Conservation (phyloP, 164 flowering plant genomes). For the Tetracentron sinense region DNA sequence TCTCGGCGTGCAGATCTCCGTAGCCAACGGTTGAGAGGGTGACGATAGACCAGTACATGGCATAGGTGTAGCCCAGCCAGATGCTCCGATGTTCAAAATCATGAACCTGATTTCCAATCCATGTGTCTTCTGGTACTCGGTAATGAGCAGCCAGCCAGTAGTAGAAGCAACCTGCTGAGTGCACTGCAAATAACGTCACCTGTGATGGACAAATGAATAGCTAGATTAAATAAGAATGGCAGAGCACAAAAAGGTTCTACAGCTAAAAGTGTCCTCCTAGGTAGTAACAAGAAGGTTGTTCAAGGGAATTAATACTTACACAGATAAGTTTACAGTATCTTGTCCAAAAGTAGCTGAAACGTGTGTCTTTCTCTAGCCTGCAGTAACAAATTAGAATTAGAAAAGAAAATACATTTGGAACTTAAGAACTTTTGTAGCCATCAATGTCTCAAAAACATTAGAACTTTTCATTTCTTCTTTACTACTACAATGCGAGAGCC, state of each 20-base stretch:
- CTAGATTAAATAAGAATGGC: not conserved
- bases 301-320: conserved; percentile 33
- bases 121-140: conserved; percentile 40
- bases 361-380: conserved; percentile 87
- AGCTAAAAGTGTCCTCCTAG: not conserved
- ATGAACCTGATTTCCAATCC: conserved; percentile 56
- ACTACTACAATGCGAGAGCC: too few relatives aligned
- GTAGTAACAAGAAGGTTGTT: not conserved
- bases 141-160: conserved; percentile 66
- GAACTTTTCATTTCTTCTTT: too few relatives aligned
- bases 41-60: conserved; percentile 79
- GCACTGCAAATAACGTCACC: conserved; percentile 78
- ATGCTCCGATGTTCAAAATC: conserved; percentile 55
- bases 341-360: conserved; percentile 77
- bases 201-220: conserved; percentile 16
- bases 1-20: conserved; percentile 74
- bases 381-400: conserved; percentile 1
- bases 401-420: not conserved
- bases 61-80: conserved; percentile 72
- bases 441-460: not conserved
- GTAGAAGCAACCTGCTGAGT: conserved; percentile 75
- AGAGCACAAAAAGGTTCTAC: too few relatives aligned
- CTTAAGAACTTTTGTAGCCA: not conserved
- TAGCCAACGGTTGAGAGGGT: conserved; percentile 88
- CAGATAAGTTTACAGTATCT: conserved; percentile 55